phyloP scores from a whole-genome alignment of 164 flowering plant species.

The Dillenia suffruticosa region DNA sequence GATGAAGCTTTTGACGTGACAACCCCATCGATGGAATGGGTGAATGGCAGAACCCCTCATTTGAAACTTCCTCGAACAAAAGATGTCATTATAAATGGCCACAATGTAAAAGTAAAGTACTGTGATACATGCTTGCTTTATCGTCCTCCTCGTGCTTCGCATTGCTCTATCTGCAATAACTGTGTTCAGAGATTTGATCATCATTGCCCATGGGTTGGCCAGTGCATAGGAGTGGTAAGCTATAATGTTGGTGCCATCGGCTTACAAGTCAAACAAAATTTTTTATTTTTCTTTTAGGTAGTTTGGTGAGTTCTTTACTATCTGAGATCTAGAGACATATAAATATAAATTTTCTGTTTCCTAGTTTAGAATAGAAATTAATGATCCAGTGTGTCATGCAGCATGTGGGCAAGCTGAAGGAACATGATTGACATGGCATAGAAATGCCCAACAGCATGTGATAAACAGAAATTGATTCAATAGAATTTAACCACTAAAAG shows the following conservation, averaged over 20 bases:
- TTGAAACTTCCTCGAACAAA: conserved; percentile 63
- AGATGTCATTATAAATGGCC: conserved; percentile 69
- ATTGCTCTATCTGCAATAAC: conserved; percentile 96
- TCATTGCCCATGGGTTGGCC: conserved; percentile 99
- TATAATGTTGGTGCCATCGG: not conserved
- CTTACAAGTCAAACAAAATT: not conserved
- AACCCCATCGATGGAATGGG: conserved; percentile 86
- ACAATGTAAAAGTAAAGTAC: conserved; percentile 67
- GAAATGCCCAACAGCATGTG: no score
- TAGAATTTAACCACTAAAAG: no score
- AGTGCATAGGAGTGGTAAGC: conserved; percentile 92
- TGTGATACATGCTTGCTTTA: conserved; percentile 88
- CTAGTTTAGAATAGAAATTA: no score
- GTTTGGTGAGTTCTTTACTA: not conserved
- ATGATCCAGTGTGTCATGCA: no score
- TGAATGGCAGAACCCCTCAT: conserved; percentile 51
- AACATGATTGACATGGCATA: no score
- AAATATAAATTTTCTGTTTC: no score
- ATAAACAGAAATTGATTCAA: no score
- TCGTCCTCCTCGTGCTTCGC: conserved; percentile 90
- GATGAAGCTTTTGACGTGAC: conserved; percentile 46
- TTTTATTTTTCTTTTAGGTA: not conserved
- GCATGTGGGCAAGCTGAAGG: no score
- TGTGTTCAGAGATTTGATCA: conserved; percentile 95
- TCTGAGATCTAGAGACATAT: no score